phyloP scores from a whole-genome alignment of 140 eudicot species.

The Oenanthe javanica region DNA sequence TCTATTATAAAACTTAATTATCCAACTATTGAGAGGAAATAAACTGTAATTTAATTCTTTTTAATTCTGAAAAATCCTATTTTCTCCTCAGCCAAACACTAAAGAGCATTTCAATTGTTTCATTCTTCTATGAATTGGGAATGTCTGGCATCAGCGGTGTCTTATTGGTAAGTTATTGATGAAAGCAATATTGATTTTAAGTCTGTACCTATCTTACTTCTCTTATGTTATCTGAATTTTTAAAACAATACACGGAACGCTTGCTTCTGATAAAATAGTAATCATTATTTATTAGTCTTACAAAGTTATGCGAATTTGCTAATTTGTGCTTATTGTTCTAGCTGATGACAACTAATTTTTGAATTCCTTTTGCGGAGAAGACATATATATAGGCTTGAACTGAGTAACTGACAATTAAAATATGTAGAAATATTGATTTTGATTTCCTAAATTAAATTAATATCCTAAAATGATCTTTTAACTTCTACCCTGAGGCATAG shows the following conservation, averaged over 20 bases:
- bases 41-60: not conserved
- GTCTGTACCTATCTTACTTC: not conserved
- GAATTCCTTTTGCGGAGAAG: not conserved
- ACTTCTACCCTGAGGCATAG: too few species aligned
- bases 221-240: not conserved
- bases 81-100: constrained; percentile 53
- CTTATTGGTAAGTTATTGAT: constrained; percentile 55
- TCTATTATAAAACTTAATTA: not conserved
- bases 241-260: not conserved
- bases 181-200: too few species aligned
- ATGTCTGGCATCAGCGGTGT: constrained; percentile 94
- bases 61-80: not conserved
- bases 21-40: not conserved
- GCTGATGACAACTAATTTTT: not conserved
- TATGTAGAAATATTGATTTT: not conserved
- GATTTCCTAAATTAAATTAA: not conserved
- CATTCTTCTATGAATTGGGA: constrained; percentile 91
- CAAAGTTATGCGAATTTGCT: not conserved
- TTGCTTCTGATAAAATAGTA: not conserved
- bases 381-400: not conserved
- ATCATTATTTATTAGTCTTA: not conserved
- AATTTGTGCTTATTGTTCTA: not conserved
- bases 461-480: not conserved
- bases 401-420: not conserved
- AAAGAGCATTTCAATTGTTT: constrained; percentile 55